These are phyloP conservation scores for Fusarium sp. DNA, from an alignment of 2,329 filamentous ascomycete genomes.

Conservation along the genomic window DNA sequence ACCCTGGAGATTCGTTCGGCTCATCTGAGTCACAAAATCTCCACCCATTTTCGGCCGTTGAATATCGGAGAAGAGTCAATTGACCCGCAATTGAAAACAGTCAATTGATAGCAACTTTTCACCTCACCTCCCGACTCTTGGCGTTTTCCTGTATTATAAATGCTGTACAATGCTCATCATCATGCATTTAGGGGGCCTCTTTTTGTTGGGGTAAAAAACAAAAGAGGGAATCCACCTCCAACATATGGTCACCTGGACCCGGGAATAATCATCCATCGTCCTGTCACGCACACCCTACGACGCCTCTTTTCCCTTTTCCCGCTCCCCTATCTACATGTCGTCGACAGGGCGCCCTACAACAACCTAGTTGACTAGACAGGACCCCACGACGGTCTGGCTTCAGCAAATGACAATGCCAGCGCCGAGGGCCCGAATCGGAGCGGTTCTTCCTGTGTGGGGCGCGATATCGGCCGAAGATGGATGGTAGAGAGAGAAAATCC, in stretches of 20 bases:
- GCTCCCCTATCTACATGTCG: neutral
- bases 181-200: neutral
- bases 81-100: neutral
- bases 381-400: neutral
- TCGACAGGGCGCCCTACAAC: slow-evolving; percentile 17
- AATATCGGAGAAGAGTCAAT: neutral
- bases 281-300: slow-evolving; percentile 1
- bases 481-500: slow-evolving; percentile 14
- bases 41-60: neutral
- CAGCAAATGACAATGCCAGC: slow-evolving; percentile 15
- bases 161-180: neutral
- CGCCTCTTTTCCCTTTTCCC: neutral
- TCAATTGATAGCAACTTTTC: neutral
- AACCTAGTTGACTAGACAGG: neutral
- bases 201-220: slow-evolving; percentile 4
- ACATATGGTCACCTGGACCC: neutral
- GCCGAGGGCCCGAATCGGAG: slow-evolving; percentile 20
- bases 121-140: neutral
- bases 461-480: slow-evolving; percentile 35
- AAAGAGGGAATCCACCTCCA: neutral
- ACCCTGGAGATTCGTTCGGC: slow-evolving; percentile 17
- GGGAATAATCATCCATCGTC: neutral
- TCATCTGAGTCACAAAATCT: neutral
- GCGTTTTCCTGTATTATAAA: neutral
- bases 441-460: slow-evolving; percentile 25